These are phyloP conservation scores for Phytophthora palmivora DNA, from an alignment of 352 stramenopile genomes.

Conservation along the genomic window DNA sequence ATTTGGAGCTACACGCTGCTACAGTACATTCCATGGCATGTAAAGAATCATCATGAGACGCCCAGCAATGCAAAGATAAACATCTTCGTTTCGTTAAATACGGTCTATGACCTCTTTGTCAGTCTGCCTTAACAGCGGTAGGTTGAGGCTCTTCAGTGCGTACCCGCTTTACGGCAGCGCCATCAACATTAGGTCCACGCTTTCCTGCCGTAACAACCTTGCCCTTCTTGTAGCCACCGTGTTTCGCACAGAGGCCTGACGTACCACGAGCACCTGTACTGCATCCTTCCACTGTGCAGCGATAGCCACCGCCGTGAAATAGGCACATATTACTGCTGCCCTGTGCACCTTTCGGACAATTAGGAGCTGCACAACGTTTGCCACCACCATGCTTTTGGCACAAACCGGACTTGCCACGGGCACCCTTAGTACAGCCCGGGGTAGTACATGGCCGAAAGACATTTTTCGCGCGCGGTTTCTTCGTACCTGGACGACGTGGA, in stretches of 20 bases:
- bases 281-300: conserved; percentile 79
- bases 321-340: conserved; percentile 78
- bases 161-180: conserved; percentile 21
- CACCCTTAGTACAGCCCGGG: conserved; percentile 76
- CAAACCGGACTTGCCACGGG: conserved; percentile 79
- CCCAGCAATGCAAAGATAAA: not conserved
- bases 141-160: conserved; percentile 22
- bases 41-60: not conserved
- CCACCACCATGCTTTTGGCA: conserved; percentile 89
- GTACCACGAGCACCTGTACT: conserved; percentile 77
- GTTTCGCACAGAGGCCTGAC: conserved; percentile 79
- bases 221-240: conserved; percentile 80
- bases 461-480: conserved; percentile 79
- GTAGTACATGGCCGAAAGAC: conserved; percentile 69
- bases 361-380: conserved; percentile 65
- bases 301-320: conserved; percentile 87
- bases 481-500: conserved; percentile 42
- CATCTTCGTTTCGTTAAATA: conserved; percentile 32
- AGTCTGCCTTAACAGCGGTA: conserved; percentile 27
- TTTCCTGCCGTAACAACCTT: conserved; percentile 30
- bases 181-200: conserved; percentile 15
- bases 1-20: no score
- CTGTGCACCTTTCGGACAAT: conserved; percentile 86
- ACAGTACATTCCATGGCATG: no score
- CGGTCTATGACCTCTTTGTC: conserved; percentile 35